phyloP scores from a whole-genome alignment of 345 rosid genomes.

The Brassica carinata region DNA sequence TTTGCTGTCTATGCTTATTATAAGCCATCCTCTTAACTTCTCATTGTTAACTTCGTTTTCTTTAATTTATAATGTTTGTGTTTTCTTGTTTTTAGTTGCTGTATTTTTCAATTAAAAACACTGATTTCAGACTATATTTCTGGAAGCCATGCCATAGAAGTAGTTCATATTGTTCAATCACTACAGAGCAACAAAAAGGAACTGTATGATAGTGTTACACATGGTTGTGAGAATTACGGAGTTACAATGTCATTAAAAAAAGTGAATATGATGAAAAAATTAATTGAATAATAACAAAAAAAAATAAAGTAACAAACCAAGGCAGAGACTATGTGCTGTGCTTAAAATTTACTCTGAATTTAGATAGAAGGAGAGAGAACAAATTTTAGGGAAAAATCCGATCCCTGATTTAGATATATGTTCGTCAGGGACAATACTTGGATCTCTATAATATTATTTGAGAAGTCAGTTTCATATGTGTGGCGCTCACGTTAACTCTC shows the following conservation, averaged over 20 bases:
- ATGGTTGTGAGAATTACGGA: background rate
- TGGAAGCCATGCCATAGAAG: background rate
- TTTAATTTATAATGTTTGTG: background rate
- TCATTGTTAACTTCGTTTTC: background rate
- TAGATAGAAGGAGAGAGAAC: background rate
- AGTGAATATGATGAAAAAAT: no score
- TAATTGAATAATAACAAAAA: background rate
- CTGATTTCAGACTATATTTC: background rate
- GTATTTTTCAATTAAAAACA: background rate
- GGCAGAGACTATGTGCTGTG: background rate
- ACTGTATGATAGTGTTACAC: no score
- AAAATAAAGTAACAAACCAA: background rate
- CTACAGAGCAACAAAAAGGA: background rate
- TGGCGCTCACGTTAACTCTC: no score
- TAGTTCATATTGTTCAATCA: background rate
- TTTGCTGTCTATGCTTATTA: conserved; percentile 69
- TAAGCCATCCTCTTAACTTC: conserved; percentile 49
- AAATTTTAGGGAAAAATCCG: background rate
- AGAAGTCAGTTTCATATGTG: no score
- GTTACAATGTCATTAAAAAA: background rate
- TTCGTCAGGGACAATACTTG: no score
- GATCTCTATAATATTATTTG: no score
- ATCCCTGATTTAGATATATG: no score
- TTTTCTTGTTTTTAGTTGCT: background rate
- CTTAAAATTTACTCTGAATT: background rate